A percentile compares a stretch with the other conserved stretches of the same genome.
Conservation (phyloP, 768 basidiomycete species). For the Lactifluus rugatus region DNA sequence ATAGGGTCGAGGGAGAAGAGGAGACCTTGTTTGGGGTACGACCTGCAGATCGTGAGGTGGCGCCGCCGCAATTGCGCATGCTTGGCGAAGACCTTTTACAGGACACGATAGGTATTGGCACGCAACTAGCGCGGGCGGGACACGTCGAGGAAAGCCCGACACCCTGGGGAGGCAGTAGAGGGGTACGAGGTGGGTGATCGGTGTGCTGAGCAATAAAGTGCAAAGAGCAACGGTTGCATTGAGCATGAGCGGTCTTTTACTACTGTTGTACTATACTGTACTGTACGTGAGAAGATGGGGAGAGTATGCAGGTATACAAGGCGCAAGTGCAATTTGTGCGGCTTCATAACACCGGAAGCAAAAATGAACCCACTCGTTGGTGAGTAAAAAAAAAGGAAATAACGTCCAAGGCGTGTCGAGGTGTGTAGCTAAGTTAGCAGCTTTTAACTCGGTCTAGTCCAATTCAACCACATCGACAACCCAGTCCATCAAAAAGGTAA, state of each 20-base stretch:
- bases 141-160: conserved; percentile 58
- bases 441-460: too few relatives aligned
- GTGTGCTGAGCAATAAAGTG: background rate
- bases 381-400: background rate
- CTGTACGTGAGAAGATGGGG: background rate
- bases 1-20: conserved; percentile 34
- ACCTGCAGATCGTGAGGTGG: conserved; percentile 35
- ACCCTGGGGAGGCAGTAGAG: conserved; percentile 28
- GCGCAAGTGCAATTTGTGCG: background rate
- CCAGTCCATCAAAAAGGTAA: too few relatives aligned
- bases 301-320: background rate
- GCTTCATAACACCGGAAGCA: background rate
- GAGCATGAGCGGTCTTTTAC: background rate
- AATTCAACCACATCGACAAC: too few relatives aligned
- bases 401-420: too few relatives aligned
- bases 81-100: conserved; percentile 53
- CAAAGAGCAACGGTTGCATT: background rate
- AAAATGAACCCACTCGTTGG: background rate
- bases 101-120: conserved; percentile 53
- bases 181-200: background rate
- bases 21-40: conserved; percentile 68
- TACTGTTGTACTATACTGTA: background rate
- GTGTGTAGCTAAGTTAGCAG: too few relatives aligned
- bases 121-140: conserved; percentile 39
- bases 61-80: conserved; percentile 36